phyloP scores from a whole-genome alignment of 2,329 filamentous ascomycete genomes.

The Sclerotinia sclerotiorum region DNA sequence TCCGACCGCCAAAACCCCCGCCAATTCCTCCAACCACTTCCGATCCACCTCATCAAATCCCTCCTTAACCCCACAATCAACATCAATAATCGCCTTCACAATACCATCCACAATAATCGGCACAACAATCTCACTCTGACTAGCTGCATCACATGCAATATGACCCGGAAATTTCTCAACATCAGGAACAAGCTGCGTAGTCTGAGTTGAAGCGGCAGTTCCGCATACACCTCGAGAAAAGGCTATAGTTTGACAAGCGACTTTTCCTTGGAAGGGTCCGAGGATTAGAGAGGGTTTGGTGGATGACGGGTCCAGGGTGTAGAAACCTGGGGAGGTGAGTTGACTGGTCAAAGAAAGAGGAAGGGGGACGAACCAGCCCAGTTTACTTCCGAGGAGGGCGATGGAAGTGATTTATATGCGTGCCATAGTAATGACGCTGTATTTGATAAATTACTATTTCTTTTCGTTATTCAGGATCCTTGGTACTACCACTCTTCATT shows the following conservation, averaged over 20 bases:
- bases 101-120: slow-evolving; percentile 54
- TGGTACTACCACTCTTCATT: neutral
- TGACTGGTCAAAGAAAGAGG: neutral
- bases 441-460: slow-evolving; percentile 70
- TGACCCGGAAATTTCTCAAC: slow-evolving; percentile 76
- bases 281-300: slow-evolving; percentile 65
- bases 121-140: slow-evolving; percentile 78
- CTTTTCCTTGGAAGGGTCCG: slow-evolving; percentile 77
- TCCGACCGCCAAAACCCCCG: slow-evolving; percentile 54
- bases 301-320: slow-evolving; percentile 57
- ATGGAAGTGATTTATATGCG: slow-evolving; percentile 69
- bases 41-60: slow-evolving; percentile 72
- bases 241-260: slow-evolving; percentile 74
- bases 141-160: slow-evolving; percentile 77
- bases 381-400: slow-evolving; percentile 67
- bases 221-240: slow-evolving; percentile 78
- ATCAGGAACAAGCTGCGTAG: slow-evolving; percentile 67
- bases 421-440: slow-evolving; percentile 76
- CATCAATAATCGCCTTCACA: slow-evolving; percentile 74
- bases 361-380: slow-evolving; percentile 61
- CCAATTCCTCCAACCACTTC: slow-evolving; percentile 64
- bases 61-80: slow-evolving; percentile 67
- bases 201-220: slow-evolving; percentile 57
- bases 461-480: neutral
- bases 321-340: slow-evolving; percentile 59